Base-by-base conservation (phyloP, 495 filamentous ascomycete genomes). In the Hyaloscypha hepaticicola region DNA sequence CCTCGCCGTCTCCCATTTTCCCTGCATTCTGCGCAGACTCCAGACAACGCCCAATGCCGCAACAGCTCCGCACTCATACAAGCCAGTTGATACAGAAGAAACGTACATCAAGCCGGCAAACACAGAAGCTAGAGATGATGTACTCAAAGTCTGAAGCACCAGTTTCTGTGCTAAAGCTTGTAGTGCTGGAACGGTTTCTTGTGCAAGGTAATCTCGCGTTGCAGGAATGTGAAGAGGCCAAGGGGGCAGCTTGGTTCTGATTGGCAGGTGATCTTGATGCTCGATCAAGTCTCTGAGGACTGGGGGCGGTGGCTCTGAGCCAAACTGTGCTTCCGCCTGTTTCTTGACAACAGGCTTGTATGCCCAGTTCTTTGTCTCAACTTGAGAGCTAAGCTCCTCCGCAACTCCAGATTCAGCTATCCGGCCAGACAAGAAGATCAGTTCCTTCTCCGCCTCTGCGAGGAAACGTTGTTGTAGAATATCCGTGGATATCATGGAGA, bases 11-110 rank as follows among this genome's bases (percentile, higher is more conserved):
- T 92, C 89, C 94, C 94, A 98, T 68, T 83, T 78, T 67, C 75
- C 85, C 75, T 97, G 94, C 77, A 97, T 80, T 24, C 88, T 79
- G 25, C 87, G 77, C 66, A 93, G 70, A 60, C 88, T 87, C 79
- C 87, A 90, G 5, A 90, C 86, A 6, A 91, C 69, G 8, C 92
- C 93, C 6, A 96, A 73, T 3, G 90, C 92, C 0, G 86, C 90
- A n/a, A 97, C 77, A 16, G 88, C 90, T 31, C 89, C 86, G 14
- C 89, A 87, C 74, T 94, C 90, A 72, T 96, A 96, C 0, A 90
- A 61, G 6, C 78, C 75, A 0, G 80, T 78, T 9, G 75, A 70
- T 22, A 77, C 61, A 1, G 77, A 77, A 14, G 65, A 72, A n/a
- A 70, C 28, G 55, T 73, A 71, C 41, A 69, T 68, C 9, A 69